Evolutionary conservation across 331 rosid species (phyloP), one percentile per base, ranked within the genome.

Genomic region (Malus hybrid): DNA sequence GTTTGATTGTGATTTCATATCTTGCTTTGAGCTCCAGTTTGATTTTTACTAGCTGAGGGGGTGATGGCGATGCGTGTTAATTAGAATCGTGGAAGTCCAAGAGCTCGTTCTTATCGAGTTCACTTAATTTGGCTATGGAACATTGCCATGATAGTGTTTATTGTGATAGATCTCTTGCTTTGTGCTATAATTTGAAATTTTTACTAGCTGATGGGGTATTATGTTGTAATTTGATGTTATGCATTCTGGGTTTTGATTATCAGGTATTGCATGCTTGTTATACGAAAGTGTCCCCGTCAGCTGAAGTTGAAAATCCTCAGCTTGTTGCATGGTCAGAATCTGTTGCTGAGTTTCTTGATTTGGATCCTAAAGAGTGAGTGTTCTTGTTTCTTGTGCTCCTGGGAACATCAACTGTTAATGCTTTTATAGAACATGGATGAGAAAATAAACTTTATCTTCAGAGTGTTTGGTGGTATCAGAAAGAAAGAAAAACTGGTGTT

Each of bases 241-340:
- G 52, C 31, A 73, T 39, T 60, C 32, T n/a, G 48, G 24, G 22
- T 8, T 70, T 74, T 52, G 33, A 46, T 31, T 70, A 69, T 78
- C 83, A 94, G 99, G 99, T 95, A 16, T 75, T 95, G 76, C 99
- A 89, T 82, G 97, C 99, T 66, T 95, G 99, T 71, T 92, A 86
- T 77, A 81, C 97, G 0, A 90, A 85, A 83, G 93, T 92, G 14
- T 85, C 84, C 3, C 97, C 97, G 0, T 92, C 99, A 3, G 92
- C 70, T 29, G 66, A 67, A 82, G 97, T 95, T 33, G 90, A 92
- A 19, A 82, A 87, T 77, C 99, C 99, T 80, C 96, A 92, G 78
- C 97, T 95, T 28, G 98, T 90, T 8, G 89, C 92, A 14, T 95
- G 90, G 88, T 92, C 99, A 3, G 84, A 84, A 72, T 71, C 93